Conservation (phyloP, 345 rosid species). For the Citrus medica region DNA sequence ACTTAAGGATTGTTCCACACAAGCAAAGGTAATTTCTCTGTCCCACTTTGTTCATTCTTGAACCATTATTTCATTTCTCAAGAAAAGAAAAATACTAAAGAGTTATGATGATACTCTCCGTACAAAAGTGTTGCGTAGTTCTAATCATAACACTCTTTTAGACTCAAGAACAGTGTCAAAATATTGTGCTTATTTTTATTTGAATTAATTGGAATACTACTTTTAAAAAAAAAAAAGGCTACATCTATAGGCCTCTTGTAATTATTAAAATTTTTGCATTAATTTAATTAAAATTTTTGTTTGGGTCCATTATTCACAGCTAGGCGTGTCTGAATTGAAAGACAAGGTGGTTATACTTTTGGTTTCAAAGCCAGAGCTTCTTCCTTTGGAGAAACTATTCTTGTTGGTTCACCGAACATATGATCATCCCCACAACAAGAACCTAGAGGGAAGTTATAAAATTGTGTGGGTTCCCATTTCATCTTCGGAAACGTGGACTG, state of each 20-base stretch:
- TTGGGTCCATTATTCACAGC: constrained; percentile 31
- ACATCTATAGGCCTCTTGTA: background rate
- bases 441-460: constrained; percentile 37
- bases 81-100: background rate
- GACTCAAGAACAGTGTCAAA: background rate
- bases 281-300: background rate
- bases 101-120: background rate
- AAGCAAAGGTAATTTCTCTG: constrained; percentile 37
- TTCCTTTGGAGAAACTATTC: constrained; percentile 46
- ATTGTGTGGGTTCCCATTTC: constrained; percentile 66
- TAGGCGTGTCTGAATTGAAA: constrained; percentile 50
- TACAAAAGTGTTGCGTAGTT: background rate
- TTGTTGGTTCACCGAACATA: constrained; percentile 61
- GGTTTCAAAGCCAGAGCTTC: constrained; percentile 57
- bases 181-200: background rate
- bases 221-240: no score
- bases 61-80: background rate
- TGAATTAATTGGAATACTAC: background rate
- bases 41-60: background rate
- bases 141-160: background rate
- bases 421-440: constrained; percentile 36
- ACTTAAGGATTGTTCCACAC: constrained; percentile 48
- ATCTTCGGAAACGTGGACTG: constrained; percentile 49
- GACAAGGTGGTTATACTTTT: constrained; percentile 56
- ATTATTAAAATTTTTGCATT: background rate